Evolutionary conservation across 139 green algal genomes (phyloP), one percentile per base, ranked within the genome.

Genomic region (Raphidocelis subcapitata): DNA sequence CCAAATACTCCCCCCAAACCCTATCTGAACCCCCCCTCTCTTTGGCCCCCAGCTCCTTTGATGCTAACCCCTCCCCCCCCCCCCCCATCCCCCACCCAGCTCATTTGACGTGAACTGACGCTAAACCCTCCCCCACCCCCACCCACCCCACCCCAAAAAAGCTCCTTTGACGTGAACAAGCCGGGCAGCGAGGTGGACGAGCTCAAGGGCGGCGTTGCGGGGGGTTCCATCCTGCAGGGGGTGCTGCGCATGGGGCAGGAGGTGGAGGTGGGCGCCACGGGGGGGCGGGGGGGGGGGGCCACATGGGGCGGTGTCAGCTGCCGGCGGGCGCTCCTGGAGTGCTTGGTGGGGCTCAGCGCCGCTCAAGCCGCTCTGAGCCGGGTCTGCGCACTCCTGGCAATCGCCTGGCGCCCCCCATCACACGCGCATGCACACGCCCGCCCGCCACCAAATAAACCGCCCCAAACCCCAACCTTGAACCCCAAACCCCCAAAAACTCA

Each of bases 101-200:
- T n/a, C n/a, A n/a, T n/a, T n/a, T n/a, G n/a, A n/a, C n/a, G n/a
- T n/a, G n/a, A n/a, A n/a, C n/a, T n/a, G n/a, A n/a, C n/a, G n/a
- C n/a, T n/a, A n/a, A n/a, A n/a, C n/a, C n/a, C n/a, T n/a, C n/a
- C n/a, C n/a, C n/a, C n/a, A n/a, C n/a, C n/a, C n/a, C n/a, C n/a
- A n/a, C n/a, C n/a, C n/a, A n/a, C n/a, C n/a, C n/a, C n/a, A n/a
- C n/a, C n/a, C n/a, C n/a, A n/a, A n/a, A n/a, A n/a, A n/a, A 77
- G 71, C 63, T 99, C 96, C 2, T 99, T 99, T 79, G 96, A 99
- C 76, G 96, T 99, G 10, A 99, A 99, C 89, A 98, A 98, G 87
- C 96, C 96, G 1, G 96, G 96, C 47, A 90, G 89, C 37, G 92
- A 97, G 74, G 94, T 98, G 32, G 92, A 98, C 35, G 93, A 98